phyloP scores from a whole-genome alignment of 352 stramenopile genomes.

The Globisporangium alternatum region DNA sequence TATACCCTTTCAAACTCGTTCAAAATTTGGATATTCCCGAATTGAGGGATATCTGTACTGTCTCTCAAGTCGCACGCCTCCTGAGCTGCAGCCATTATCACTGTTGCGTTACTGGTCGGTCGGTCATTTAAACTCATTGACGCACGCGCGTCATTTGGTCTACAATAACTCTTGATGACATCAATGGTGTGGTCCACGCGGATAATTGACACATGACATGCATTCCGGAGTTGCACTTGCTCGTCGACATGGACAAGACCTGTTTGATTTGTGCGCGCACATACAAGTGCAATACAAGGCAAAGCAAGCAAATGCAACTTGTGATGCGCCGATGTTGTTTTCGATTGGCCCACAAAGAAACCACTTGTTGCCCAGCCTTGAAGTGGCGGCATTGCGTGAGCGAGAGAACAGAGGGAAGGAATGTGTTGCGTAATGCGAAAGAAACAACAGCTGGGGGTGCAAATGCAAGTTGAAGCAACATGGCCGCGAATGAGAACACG shows the following conservation, averaged over 20 bases:
- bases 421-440: neutral
- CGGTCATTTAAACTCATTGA: neutral
- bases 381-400: neutral
- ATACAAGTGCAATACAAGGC: no score
- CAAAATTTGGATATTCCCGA: no score
- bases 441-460: neutral
- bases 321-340: slow-evolving; percentile 1
- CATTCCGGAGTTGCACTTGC: slow-evolving; percentile 1
- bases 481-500: neutral
- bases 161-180: neutral
- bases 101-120: neutral
- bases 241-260: slow-evolving; percentile 1
- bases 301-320: neutral
- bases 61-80: neutral
- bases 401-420: neutral
- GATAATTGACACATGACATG: slow-evolving; percentile 10
- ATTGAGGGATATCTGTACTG: no score
- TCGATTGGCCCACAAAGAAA: neutral
- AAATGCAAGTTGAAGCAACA: neutral
- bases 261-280: no score
- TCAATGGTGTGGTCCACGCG: neutral
- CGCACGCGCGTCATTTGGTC: neutral
- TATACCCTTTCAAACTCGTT: neutral
- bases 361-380: neutral
- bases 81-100: neutral